phyloP scores from a whole-genome alignment of 805 yeast species.

The Metschnikowia similis region DNA sequence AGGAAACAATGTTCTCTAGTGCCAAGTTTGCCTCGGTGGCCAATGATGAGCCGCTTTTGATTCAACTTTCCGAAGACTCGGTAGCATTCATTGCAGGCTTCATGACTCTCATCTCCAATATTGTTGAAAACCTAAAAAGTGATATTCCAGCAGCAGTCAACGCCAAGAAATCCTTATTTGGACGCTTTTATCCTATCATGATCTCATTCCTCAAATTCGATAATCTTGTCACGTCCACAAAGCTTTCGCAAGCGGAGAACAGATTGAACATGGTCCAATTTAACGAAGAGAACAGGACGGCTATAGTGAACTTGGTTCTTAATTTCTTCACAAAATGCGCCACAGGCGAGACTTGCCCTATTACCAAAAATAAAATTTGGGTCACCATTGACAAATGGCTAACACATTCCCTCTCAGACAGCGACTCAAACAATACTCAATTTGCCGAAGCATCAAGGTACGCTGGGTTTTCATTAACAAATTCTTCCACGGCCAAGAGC shows the following conservation, averaged over 20 bases:
- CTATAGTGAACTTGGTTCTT: slow-evolving; percentile 38
- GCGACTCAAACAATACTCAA: slow-evolving; percentile 10
- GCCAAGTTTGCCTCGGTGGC: slow-evolving; percentile 4
- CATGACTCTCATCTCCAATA: slow-evolving; percentile 52
- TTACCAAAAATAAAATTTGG: slow-evolving; percentile 56
- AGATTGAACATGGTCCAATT: slow-evolving; percentile 21
- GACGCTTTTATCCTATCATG: slow-evolving; percentile 32
- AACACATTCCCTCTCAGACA: slow-evolving; percentile 33
- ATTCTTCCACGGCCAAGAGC: slow-evolving; percentile 3
- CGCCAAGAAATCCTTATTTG: slow-evolving; percentile 22
- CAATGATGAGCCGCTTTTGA: slow-evolving; percentile 23
- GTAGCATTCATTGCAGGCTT: slow-evolving; percentile 70
- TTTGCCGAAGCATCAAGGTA: slow-evolving; percentile 19
- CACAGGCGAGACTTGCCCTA: slow-evolving; percentile 28
- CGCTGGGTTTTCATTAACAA: slow-evolving; percentile 10
- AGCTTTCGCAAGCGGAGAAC: slow-evolving; percentile 7
- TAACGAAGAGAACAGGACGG: slow-evolving; percentile 34
- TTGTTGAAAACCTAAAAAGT: slow-evolving; percentile 26
- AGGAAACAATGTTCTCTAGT: slow-evolving; percentile 23
- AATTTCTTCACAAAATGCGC: slow-evolving; percentile 52
- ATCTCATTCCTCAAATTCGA: slow-evolving; percentile 37
- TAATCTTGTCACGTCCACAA: slow-evolving; percentile 26
- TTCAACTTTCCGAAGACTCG: slow-evolving; percentile 76
- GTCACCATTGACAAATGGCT: slow-evolving; percentile 65
- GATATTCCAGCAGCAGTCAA: slow-evolving; percentile 23